Evolutionary conservation across 2,329 filamentous ascomycete genomes (phyloP).

Genomic region (Colletotrichum magnum): DNA sequence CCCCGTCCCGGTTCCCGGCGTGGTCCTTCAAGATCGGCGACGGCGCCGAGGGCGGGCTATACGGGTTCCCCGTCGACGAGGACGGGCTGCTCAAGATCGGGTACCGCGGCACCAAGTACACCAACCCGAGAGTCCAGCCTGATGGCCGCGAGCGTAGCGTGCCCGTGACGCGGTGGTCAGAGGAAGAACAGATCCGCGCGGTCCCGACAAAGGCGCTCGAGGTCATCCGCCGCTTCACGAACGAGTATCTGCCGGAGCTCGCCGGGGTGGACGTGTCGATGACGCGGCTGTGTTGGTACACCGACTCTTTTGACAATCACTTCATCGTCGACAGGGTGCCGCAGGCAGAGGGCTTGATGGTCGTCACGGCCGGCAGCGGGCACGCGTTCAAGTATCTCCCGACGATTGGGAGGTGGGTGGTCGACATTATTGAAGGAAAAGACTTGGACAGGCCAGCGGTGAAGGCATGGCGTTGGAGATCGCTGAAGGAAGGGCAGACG

Average conservation of each 20-base stretch:
- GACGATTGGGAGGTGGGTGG: conserved; percentile 67
- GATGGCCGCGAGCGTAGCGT: conserved; percentile 56
- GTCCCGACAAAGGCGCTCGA: conserved; percentile 48
- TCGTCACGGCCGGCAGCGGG: conserved; percentile 73
- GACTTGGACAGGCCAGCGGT: conserved; percentile 46
- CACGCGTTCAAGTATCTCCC: conserved; percentile 75
- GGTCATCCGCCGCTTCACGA: conserved; percentile 51
- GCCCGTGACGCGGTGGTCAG: conserved; percentile 56
- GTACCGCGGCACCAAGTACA: conserved; percentile 66
- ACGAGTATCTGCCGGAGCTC: conserved; percentile 60
- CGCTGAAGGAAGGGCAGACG: neutral
- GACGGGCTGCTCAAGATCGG: conserved; percentile 63
- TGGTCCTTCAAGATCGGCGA: conserved; percentile 56
- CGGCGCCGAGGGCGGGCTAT: conserved; percentile 56
- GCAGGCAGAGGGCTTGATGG: conserved; percentile 57
- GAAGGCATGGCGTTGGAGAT: conserved; percentile 42
- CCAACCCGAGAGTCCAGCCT: conserved; percentile 55
- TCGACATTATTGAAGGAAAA: conserved; percentile 61
- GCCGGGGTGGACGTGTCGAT: conserved; percentile 53
- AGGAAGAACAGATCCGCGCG: conserved; percentile 42
- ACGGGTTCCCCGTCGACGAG: conserved; percentile 62
- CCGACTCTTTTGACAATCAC: conserved; percentile 67
- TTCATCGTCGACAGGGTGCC: conserved; percentile 63
- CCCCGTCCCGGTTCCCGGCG: conserved; percentile 60
- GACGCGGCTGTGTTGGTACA: conserved; percentile 68